Percentiles rank a stretch among this genome's conserved stretches.
Evolutionary conservation across 179 eudicot species (phyloP).

Genomic region (Beta macrorhiza): DNA sequence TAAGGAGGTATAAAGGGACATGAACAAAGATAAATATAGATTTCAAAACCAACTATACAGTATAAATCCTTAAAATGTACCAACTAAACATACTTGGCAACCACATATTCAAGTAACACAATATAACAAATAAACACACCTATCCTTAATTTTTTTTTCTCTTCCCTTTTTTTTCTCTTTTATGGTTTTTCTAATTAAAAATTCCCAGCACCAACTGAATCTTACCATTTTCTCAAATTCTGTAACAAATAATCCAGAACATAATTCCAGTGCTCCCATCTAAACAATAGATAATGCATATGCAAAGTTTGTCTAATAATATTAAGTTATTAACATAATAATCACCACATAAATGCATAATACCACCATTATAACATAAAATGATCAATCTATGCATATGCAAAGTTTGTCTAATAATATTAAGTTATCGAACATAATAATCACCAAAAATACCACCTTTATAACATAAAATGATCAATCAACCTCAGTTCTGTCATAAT

Average conservation of each 20-base stretch:
- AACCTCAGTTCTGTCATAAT: neutral
- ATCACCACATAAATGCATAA: neutral
- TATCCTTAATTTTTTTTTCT: neutral
- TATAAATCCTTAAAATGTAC: neutral
- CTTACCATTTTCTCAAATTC: neutral
- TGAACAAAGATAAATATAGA: neutral
- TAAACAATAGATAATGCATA: neutral
- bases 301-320: neutral
- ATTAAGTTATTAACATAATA: neutral
- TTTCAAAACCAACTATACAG: neutral
- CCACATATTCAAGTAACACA: conserved; percentile 1
- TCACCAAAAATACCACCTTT: neutral
- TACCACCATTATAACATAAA: neutral
- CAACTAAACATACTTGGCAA: neutral
- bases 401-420: neutral
- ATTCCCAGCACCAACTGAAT: too few relatives aligned
- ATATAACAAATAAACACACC: neutral
- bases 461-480: neutral
- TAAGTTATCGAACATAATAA: neutral
- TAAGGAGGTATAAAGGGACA: neutral
- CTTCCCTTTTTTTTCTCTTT: too few relatives aligned
- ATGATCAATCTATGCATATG: neutral
- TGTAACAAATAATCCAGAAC: neutral
- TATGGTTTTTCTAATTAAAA: too few relatives aligned
- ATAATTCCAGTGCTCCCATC: neutral